A percentile compares a stretch with the other conserved stretches of the same genome.
Evolutionary conservation across 139 green algal species (phyloP).

Genomic region (Desmodesmus armatus): DNA sequence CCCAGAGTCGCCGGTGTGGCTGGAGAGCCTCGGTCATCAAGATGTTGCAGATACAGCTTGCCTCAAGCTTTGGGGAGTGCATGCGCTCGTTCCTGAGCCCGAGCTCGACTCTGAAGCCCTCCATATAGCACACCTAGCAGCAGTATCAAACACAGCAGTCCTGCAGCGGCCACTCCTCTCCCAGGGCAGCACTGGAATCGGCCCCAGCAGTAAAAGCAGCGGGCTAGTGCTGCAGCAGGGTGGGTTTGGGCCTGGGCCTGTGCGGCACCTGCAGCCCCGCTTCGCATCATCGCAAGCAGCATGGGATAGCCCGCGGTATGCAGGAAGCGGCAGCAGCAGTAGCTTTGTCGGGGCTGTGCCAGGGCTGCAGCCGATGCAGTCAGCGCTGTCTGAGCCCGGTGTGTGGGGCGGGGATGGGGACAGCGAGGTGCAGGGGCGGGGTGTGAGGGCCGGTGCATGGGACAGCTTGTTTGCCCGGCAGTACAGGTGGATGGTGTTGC

Average conservation of each 20-base stretch:
- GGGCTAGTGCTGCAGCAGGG: too few species aligned
- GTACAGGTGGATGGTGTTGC: slow-evolving; percentile 70
- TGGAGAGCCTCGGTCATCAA: slow-evolving; percentile 58
- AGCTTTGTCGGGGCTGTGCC: not conserved
- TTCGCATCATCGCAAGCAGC: too few species aligned
- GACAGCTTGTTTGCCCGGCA: slow-evolving; percentile 16
- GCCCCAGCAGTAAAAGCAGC: too few species aligned
- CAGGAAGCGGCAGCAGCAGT: not conserved
- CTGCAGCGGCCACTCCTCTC: too few species aligned
- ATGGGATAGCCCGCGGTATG: too few species aligned
- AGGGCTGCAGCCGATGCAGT: not conserved
- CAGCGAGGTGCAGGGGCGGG: not conserved
- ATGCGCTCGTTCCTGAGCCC: slow-evolving; percentile 18
- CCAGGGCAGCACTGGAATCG: too few species aligned
- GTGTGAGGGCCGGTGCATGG: slow-evolving; percentile 34
- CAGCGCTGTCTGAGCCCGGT: not conserved
- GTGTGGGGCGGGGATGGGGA: not conserved
- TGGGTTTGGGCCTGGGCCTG: too few species aligned
- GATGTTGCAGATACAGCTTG: slow-evolving; percentile 23
- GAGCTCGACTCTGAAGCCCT: slow-evolving; percentile 30
- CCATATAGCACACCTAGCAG: too few species aligned
- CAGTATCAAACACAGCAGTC: too few species aligned
- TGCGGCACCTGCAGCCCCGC: too few species aligned
- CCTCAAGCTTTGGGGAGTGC: slow-evolving; percentile 29
- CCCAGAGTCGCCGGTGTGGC: slow-evolving; percentile 82